phyloP scores from a whole-genome alignment of 2,329 filamentous ascomycete genomes.

The Paraphaeosphaeria minitans region DNA sequence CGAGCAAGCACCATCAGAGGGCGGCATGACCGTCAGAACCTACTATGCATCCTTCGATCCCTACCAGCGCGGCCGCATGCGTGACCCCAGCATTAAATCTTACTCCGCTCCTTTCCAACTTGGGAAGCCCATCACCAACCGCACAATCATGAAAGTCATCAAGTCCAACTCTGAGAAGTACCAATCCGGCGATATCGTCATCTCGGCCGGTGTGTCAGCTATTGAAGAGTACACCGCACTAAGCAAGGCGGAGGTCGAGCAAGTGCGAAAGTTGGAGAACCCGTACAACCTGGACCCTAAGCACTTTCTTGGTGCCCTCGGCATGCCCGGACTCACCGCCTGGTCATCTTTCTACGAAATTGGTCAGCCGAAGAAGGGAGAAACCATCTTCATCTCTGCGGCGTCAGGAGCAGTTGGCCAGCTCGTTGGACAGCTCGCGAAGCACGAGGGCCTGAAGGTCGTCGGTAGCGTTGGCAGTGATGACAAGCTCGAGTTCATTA shows the following conservation, averaged over 20 bases:
- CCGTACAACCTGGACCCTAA: constrained; percentile 68
- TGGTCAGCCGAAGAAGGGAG: constrained; percentile 74
- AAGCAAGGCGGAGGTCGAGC: constrained; percentile 51
- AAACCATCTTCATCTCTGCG: constrained; percentile 82
- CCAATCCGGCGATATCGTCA: constrained; percentile 69
- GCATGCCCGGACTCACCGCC: constrained; percentile 78
- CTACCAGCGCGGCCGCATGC: constrained; percentile 83
- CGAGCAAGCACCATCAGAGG: constrained; percentile 60
- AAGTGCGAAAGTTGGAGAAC: constrained; percentile 67
- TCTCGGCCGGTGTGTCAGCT: constrained; percentile 55
- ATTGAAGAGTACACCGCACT: constrained; percentile 73
- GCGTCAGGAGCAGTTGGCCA: constrained; percentile 83
- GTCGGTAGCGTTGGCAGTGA: constrained; percentile 81
- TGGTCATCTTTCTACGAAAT: constrained; percentile 77
- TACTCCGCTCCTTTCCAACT: constrained; percentile 69
- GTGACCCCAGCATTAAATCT: constrained; percentile 65
- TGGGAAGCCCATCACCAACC: constrained; percentile 67
- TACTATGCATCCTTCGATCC: constrained; percentile 81
- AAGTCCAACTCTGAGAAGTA: constrained; percentile 69
- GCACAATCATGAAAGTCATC: constrained; percentile 69
- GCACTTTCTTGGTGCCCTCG: constrained; percentile 75
- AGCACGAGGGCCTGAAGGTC: constrained; percentile 77
- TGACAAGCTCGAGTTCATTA: constrained; percentile 78
- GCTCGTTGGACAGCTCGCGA: constrained; percentile 81
- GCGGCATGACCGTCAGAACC: constrained; percentile 72